Evolutionary conservation across 2,329 filamentous ascomycete species (phyloP).

Genomic region (Emmonsia crescens): DNA sequence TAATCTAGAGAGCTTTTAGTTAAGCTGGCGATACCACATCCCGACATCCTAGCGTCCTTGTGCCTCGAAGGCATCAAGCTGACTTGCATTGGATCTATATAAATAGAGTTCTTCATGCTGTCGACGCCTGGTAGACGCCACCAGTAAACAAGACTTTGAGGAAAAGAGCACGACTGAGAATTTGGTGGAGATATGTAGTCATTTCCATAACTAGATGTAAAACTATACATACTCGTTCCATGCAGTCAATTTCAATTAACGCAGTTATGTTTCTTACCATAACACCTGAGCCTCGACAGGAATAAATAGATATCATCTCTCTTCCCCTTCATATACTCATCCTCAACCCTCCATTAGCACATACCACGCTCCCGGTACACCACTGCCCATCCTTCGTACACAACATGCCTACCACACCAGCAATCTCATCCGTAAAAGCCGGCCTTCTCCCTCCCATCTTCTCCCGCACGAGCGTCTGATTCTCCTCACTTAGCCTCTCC

Average conservation of each 20-base stretch:
- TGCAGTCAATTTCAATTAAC: not conserved
- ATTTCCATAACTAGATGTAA: not conserved
- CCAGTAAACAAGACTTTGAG: not conserved
- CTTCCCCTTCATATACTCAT: conserved; percentile 31
- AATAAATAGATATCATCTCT: not conserved
- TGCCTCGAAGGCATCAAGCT: no score
- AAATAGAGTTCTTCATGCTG: no score
- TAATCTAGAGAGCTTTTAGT: no score
- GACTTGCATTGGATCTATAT: no score
- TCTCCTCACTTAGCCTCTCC: conserved; percentile 49
- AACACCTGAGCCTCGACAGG: not conserved
- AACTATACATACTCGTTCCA: not conserved
- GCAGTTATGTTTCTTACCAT: no score
- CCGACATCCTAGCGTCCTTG: no score
- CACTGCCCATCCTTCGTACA: conserved; percentile 61
- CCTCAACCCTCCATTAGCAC: conserved; percentile 68
- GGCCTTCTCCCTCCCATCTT: conserved; percentile 47
- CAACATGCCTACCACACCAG: conserved; percentile 65
- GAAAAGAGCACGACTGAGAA: not conserved
- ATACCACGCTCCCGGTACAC: conserved; percentile 70
- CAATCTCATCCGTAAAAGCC: conserved; percentile 60
- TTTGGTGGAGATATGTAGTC: not conserved
- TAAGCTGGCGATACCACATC: no score
- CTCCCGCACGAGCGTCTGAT: conserved; percentile 50
- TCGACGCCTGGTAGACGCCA: no score